Evolutionary conservation across 2,329 filamentous ascomycete genomes (phyloP).

Genomic region (Sarocladium kiliense): DNA sequence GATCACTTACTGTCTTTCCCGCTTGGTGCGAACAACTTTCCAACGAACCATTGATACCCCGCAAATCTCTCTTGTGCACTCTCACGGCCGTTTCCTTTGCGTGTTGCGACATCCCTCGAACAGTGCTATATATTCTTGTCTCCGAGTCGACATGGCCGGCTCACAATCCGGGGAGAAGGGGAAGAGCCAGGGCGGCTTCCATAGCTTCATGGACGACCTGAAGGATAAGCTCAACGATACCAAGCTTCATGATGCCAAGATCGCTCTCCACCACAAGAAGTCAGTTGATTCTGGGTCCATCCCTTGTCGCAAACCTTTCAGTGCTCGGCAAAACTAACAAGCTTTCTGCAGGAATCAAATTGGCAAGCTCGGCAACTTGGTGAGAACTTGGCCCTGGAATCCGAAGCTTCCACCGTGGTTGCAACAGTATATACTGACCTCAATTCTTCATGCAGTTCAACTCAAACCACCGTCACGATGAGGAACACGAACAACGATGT

Average conservation of each 20-base stretch:
- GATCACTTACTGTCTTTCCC: conserved; percentile 1
- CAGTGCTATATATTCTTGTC: background rate
- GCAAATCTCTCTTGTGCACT: background rate
- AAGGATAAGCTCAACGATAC: conserved; percentile 52
- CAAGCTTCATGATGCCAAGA: conserved; percentile 52
- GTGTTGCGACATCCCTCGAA: background rate
- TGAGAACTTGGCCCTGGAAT: conserved; percentile 25
- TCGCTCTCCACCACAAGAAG: conserved; percentile 56
- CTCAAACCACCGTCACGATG: conserved; percentile 84
- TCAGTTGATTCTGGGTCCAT: conserved; percentile 21
- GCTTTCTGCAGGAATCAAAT: conserved; percentile 41
- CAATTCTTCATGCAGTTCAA: conserved; percentile 54
- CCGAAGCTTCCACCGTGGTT: background rate
- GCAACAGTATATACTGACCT: conserved; percentile 7
- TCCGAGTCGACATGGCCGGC: conserved; percentile 20
- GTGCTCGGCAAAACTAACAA: background rate
- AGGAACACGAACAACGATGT: conserved; percentile 79
- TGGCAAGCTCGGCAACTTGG: conserved; percentile 58
- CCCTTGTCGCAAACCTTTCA: background rate
- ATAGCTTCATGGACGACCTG: conserved; percentile 37
- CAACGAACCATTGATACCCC: conserved; percentile 5
- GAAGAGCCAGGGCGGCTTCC: conserved; percentile 21
- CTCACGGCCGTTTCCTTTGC: conserved; percentile 6
- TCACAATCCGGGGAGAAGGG: conserved; percentile 15
- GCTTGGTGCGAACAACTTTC: background rate